Conservation (phyloP, 192 early-diverging fungal genomes). For the Neocallimastix lanati region DNA sequence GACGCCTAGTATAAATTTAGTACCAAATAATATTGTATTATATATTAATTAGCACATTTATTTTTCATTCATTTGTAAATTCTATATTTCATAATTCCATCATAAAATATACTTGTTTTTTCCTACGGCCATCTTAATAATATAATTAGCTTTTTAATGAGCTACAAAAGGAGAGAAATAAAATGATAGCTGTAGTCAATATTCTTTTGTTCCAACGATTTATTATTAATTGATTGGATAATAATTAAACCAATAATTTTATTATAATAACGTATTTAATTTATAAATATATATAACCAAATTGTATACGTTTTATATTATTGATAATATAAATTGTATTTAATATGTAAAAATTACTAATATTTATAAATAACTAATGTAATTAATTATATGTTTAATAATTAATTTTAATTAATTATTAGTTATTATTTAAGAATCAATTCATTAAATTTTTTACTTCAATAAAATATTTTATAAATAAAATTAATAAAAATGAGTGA, state of each 20-base stretch:
- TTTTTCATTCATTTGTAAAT: background rate
- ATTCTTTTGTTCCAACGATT: background rate
- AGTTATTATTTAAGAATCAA: too few relatives aligned
- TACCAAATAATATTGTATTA: background rate
- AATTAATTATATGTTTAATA: too few relatives aligned
- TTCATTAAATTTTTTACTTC: too few relatives aligned
- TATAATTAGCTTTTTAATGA: background rate
- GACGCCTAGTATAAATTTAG: slow-evolving; percentile 45
- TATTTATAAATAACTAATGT: too few relatives aligned
- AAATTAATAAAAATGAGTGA: too few relatives aligned
- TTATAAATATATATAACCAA: too few relatives aligned
- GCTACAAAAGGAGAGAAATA: background rate
- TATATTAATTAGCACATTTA: background rate
- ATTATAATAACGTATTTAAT: background rate
- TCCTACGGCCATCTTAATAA: background rate
- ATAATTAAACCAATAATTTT: background rate
- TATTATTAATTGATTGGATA: background rate
- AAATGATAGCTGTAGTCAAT: background rate
- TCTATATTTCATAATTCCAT: background rate
- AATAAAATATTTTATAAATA: too few relatives aligned
- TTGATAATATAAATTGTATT: too few relatives aligned
- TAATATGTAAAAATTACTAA: too few relatives aligned
- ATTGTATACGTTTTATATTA: too few relatives aligned
- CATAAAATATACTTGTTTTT: background rate
- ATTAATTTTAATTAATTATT: too few relatives aligned